phyloP scores from a whole-genome alignment of 352 stramenopile genomes.

The Phytophthora cactorum region DNA sequence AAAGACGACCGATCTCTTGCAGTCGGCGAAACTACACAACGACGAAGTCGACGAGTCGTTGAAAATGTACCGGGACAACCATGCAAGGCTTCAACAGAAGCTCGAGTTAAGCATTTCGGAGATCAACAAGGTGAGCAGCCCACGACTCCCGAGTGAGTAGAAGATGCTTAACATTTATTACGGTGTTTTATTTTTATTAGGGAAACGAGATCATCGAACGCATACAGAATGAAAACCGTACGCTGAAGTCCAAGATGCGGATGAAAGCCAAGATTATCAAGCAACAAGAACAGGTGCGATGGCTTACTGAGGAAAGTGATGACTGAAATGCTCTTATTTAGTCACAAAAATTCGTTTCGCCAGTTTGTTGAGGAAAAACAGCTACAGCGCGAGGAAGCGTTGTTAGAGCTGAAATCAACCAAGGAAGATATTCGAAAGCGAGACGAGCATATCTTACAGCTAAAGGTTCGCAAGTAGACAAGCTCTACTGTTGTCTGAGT shows the following conservation, averaged over 20 bases:
- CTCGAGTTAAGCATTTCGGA: slow-evolving; percentile 89
- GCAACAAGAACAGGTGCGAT: slow-evolving; percentile 79
- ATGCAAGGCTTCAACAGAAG: slow-evolving; percentile 85
- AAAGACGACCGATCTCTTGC: slow-evolving; percentile 76
- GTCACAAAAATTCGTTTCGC: slow-evolving; percentile 11
- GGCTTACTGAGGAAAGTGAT: not conserved
- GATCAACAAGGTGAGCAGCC: slow-evolving; percentile 86
- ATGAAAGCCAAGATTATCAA: slow-evolving; percentile 92
- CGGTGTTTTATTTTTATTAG: slow-evolving; percentile 30
- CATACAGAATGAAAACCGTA: slow-evolving; percentile 85
- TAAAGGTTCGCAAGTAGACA: slow-evolving; percentile 49
- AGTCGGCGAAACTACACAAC: slow-evolving; percentile 73
- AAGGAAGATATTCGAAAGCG: slow-evolving; percentile 76
- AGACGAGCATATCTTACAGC: slow-evolving; percentile 64
- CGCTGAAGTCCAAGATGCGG: slow-evolving; percentile 80
- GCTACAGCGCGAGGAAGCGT: slow-evolving; percentile 65
- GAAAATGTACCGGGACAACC: slow-evolving; percentile 89
- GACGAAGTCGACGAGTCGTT: slow-evolving; percentile 88
- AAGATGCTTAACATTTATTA: slow-evolving; percentile 1
- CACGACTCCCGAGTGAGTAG: not conserved
- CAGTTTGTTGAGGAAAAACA: slow-evolving; percentile 84
- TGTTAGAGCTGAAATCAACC: slow-evolving; percentile 63
- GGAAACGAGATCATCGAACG: slow-evolving; percentile 92
- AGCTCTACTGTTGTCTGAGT: not conserved
- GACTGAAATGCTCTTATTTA: not conserved